Evolutionary conservation across 2,329 filamentous ascomycete genomes (phyloP), one percentile per base, ranked within the genome.

Genomic region (Pseudogymnoascus sp.): DNA sequence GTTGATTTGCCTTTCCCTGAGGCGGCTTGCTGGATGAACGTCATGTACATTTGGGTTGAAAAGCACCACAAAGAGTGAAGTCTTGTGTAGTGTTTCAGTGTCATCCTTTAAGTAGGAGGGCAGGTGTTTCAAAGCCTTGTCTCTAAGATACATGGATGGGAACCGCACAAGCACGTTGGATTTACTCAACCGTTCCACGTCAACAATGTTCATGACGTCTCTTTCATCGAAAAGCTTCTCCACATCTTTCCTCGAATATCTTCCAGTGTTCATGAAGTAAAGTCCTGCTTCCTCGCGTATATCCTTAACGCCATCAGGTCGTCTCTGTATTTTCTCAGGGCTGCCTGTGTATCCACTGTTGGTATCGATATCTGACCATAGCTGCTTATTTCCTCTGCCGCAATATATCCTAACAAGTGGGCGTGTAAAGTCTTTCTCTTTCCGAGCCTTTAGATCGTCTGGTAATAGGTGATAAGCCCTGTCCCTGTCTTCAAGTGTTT

Each of bases 181-280:
- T 55, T 55, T 55, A 19, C 26, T n/a, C 26, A 55, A 12, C n/a
- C 45, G 26, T 31, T 31, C 45, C 8, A 55, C 45, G n/a, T n/a
- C n/a, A 11, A 55, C 26, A 12, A 55, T 55, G 45, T 55, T 55
- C n/a, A 12, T 16, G 19, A 4, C 10, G 19, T 33, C 45, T 19
- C 26, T 55, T 16, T 31, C 45, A 2, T 19, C 29, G 10, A 55
- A 55, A 8, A 55, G 26, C 10, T 2, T 31, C 31, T 55, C 45
- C n/a, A 55, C 26, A 31, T 55, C 45, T 10, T 55, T 55, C 45
- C 45, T 55, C 10, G 26, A 55, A 19, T 55, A 55, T 16, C 45
- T 55, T 8, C 45, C 26, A 7, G 45, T 55, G n/a, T 55, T 55
- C n/a, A 55, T 55, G 16, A 55, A 55, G n/a, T 55, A 55, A 33